Evolutionary conservation across 192 early-diverging fungal genomes (phyloP), one percentile per base, ranked within the genome.

Genomic region (Gamsiella multidivaricata): DNA sequence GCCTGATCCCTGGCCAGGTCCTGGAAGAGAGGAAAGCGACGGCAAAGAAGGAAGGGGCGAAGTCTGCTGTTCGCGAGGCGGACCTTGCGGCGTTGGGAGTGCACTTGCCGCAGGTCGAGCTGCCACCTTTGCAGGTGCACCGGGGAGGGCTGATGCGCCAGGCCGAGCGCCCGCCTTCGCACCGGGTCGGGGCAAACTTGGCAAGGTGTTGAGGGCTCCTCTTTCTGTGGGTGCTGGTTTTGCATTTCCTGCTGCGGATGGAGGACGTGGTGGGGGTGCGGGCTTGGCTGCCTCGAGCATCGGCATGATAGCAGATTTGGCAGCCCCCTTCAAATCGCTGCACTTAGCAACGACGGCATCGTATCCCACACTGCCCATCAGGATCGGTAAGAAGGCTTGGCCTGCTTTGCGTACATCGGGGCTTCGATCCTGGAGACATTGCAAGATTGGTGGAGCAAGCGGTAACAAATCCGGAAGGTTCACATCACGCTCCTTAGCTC

Each of bases 361-460:
- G 49, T 89, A 90, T 0, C 95, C 94, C 10, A 91, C 93, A 66
- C 80, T 88, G 3, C 67, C 68, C 25, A 95, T 89, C 10, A 96
- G 66, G 23, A 87, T 84, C 14, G 82, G 83, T 41, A 99, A 80
- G 39, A 91, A 85, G 2, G 82, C 71, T 49, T 93, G 90, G 0
- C 95, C 95, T 12, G 87, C 84, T 67, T 97, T 97, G 43, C 98
- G 91, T 17, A 98, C 96, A 17, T 97, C 96, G 2, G 84, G 83
- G 56, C 91, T 94, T 32, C 92, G 90, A 70, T 99, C 98, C 71
- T 96, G 94, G 50, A 97, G 61, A 65, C 94, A 96, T 5, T 89
- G 80, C 17, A 99, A 81, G 25, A 93, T 81, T 11, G 93, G 88
- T 51, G 86, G 82, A 6, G 96, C 81, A 9, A 97, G 79, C 3